Conservation (phyloP, 1,139 yeast species). For the Yamadazyma jaroonii region DNA sequence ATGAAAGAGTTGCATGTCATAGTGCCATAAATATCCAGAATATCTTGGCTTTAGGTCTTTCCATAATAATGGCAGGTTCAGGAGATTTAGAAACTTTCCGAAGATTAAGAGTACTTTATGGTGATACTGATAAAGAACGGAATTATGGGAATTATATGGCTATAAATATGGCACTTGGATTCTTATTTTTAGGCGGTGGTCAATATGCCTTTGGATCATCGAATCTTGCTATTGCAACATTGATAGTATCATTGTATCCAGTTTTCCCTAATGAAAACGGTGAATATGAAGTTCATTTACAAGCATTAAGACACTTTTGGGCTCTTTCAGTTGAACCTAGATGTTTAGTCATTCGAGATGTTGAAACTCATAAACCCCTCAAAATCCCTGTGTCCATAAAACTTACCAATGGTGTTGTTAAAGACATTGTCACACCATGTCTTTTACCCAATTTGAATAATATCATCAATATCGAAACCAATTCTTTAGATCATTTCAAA, state of each 20-base stretch:
- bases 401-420: constrained; percentile 34
- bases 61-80: constrained; percentile 85
- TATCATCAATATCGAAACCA: constrained; percentile 42
- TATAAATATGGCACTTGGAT: constrained; percentile 79
- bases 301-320: constrained; percentile 92
- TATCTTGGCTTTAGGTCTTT: constrained; percentile 58
- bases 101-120: constrained; percentile 68
- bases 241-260: constrained; percentile 74
- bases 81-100: constrained; percentile 83
- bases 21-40: constrained; percentile 60
- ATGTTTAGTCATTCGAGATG: constrained; percentile 74
- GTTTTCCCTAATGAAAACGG: constrained; percentile 52
- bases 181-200: constrained; percentile 88
- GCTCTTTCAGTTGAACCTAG: constrained; percentile 79
- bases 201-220: constrained; percentile 75
- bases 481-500: constrained; percentile 43
- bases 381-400: constrained; percentile 50
- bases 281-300: constrained; percentile 63
- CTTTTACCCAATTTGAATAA: constrained; percentile 59
- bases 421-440: constrained; percentile 54
- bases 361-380: constrained; percentile 52
- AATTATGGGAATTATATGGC: constrained; percentile 78
- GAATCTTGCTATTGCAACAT: constrained; percentile 68
- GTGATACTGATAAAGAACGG: constrained; percentile 44
- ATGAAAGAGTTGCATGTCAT: constrained; percentile 55